These are phyloP conservation scores for Suillus weaverae DNA, from an alignment of 768 basidiomycete genomes.

Conservation along the genomic window DNA sequence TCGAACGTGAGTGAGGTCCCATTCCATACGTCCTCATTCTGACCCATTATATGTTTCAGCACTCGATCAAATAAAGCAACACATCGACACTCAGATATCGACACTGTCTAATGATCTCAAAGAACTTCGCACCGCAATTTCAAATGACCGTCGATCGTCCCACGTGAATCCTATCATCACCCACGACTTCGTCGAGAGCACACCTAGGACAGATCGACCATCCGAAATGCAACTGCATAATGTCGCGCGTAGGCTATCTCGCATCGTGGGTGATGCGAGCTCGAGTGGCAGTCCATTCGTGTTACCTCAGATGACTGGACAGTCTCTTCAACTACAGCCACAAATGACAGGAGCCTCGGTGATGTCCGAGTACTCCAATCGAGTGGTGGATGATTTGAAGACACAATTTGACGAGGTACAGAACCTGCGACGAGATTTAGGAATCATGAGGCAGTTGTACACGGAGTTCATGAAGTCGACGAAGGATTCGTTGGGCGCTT, in stretches of 20 bases:
- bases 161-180: constrained; percentile 47
- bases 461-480: constrained; percentile 92
- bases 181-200: constrained; percentile 63
- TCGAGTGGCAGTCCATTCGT: constrained; percentile 38
- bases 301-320: constrained; percentile 65
- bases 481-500: constrained; percentile 74
- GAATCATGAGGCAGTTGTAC: constrained; percentile 92
- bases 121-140: constrained; percentile 73
- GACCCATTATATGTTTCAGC: constrained; percentile 47
- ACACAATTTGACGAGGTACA: constrained; percentile 95
- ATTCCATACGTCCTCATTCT: constrained; percentile 6
- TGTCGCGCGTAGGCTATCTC: constrained; percentile 73
- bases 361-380: constrained; percentile 67
- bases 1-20: constrained; percentile 79
- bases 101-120: constrained; percentile 85
- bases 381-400: constrained; percentile 80
- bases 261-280: constrained; percentile 53
- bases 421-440: constrained; percentile 89
- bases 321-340: constrained; percentile 55
- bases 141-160: constrained; percentile 52
- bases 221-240: constrained; percentile 73
- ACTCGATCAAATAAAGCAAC: constrained; percentile 97
- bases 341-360: constrained; percentile 78
- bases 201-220: constrained; percentile 65
- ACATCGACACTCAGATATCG: constrained; percentile 91